Conservation (phyloP, 2,329 filamentous ascomycete species). For the Aureobasidium sp. region DNA sequence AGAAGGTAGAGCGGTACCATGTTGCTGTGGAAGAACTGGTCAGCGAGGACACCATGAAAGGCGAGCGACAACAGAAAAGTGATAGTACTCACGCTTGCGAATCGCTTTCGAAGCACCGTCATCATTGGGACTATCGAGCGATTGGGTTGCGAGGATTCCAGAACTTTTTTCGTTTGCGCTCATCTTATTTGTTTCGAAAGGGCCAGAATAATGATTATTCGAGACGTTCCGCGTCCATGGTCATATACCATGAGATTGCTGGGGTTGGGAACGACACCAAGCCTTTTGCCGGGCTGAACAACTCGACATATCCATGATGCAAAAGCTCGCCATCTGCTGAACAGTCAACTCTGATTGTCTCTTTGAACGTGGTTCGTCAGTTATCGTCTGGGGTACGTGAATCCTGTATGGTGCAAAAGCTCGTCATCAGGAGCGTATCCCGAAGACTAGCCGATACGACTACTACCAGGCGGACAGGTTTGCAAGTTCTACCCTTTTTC, state of each 20-base stretch:
- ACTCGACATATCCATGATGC: background rate
- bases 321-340: slow-evolving; percentile 1
- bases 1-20: slow-evolving; percentile 64
- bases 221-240: background rate
- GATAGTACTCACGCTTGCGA: background rate
- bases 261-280: background rate
- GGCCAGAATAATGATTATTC: background rate
- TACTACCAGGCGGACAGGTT: no score
- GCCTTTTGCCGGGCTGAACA: background rate
- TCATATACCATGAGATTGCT: background rate
- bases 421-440: no score
- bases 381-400: background rate
- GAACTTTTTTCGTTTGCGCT: background rate
- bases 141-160: background rate
- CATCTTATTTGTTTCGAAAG: background rate
- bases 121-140: background rate
- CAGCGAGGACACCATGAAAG: background rate
- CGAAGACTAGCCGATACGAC: no score
- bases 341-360: background rate
- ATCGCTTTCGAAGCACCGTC: background rate
- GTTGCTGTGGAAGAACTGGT: slow-evolving; percentile 17
- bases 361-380: background rate
- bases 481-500: no score
- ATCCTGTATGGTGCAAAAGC: slow-evolving; percentile 2
- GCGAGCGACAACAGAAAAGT: background rate